Evolutionary conservation across 306 rosid species (phyloP), one percentile per base, ranked within the genome.

Genomic region (Citrullus mucosospermus): DNA sequence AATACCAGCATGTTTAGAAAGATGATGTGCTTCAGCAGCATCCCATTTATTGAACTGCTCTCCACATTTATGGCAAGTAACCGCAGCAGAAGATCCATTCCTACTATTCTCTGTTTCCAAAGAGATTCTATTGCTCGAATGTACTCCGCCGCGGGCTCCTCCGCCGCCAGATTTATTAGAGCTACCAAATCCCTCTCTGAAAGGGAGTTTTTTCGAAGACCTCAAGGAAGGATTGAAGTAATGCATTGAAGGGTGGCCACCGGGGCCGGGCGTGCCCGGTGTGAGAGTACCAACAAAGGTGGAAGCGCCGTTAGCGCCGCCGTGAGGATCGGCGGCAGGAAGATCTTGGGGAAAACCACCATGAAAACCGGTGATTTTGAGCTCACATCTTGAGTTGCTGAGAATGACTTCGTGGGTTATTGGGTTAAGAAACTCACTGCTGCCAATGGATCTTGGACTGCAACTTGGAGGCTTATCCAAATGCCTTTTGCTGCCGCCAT

Each of bases 191-290:
- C 80, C 87, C 83, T 89, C 93, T 88, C 87, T 81, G 59, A 90
- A 90, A 60, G 82, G 89, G 69, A 88, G 85, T 78, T 92, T 92
- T 82, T 91, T 90, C 12, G 96, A 87, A 81, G 97, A 60, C 86
- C 88, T 88, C 67, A 82, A 86, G 55, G 96, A 86, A 44, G 90
- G 92, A 74, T 88, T 92, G 16, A 86, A 90, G 76, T 92, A 89
- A 70, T 90, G 81, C 97, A 92, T 89, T 74, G 93, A 81, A 2
- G 91, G 88, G 78, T 90, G 89, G 14, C 92, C 97, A 32, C 97
- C 97, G 12, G 97, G 97, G 7, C 97, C 93, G 54, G 97, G 96
- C 8, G 97, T 92, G 2, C 97, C 97, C 25, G 96, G 93, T 83
- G 89, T 86, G 22, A 92, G 78, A 51, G 93, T 92, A 2, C 96